Evolutionary conservation across 371 early-diverging fungal genomes (phyloP), one percentile per base, ranked within the genome.

Genomic region (Apophysomyces trapeziformis): DNA sequence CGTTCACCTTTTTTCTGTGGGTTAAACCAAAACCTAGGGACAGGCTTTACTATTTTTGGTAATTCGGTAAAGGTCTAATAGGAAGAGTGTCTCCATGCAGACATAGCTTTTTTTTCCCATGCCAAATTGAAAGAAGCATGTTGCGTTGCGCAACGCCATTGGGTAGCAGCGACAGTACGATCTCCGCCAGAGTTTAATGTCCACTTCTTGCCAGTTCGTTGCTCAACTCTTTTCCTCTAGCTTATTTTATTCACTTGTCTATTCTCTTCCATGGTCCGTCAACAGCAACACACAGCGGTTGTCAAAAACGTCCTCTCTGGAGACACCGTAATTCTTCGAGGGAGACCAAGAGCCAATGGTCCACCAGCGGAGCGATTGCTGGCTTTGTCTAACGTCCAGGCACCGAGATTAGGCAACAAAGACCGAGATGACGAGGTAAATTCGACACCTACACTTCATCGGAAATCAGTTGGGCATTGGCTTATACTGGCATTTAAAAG

Each of bases 231-330:
- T 26, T 26, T 26, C 32, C 41, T 41, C 41, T 1, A 41, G 21
- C 54, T n/a, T 26, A 1, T 50, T 21, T 50, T 21, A 18, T 26
- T 26, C 21, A n/a, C 21, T 50, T 18, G 4, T 50, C 21, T 7
- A 26, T 50, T 50, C 21, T 32, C 9, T 50, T 35, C 54, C 4
- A 50, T 50, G 54, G 54, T 50, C 21, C 54, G 54, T 5, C 41
- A 41, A 50, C 67, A 69, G 44, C 67, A 72, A 50, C 77, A 83
- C 39, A 85, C 84, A 71, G 92, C 89, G 60, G 70, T 84, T 1
- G 93, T 93, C 57, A 97, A 97, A 74, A 89, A 82, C 47, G 94
- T 95, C 35, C 82, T 97, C 58, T 95, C 96, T 7, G 96, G 95
- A 46, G 96, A 97, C 82, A 92, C 94, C 59, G 87, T 98, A 45